A percentile compares a stretch with the other conserved stretches of the same genome.
phyloP scores from a whole-genome alignment of 1,284 basidiomycete species.

The Heliocybe sulcata region DNA sequence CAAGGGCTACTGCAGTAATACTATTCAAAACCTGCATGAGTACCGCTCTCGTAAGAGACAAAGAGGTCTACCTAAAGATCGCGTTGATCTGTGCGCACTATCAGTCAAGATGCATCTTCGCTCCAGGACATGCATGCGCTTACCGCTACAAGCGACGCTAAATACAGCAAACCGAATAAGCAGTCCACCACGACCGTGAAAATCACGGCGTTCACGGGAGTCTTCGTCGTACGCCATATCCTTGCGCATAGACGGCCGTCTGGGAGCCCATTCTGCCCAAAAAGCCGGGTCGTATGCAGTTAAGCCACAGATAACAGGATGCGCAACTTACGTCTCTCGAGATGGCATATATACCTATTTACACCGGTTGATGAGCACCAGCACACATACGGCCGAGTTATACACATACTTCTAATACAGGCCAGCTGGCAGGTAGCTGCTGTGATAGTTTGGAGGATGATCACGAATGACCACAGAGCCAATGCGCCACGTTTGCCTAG shows the following conservation, averaged over 20 bases:
- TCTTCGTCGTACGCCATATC: conserved; percentile 11
- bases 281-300: not conserved
- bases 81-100: conserved; percentile 12
- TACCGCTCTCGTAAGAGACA: not conserved
- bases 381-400: not conserved
- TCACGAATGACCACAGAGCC: conserved; percentile 14
- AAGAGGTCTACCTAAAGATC: conserved; percentile 10
- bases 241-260: conserved; percentile 11
- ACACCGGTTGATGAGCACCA: not conserved
- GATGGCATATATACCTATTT: conserved; percentile 12
- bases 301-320: not conserved
- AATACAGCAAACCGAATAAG: conserved; percentile 16
- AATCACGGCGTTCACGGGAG: conserved; percentile 16
- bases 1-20: conserved; percentile 15
- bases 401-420: conserved; percentile 11
- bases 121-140: conserved; percentile 1
- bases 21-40: not conserved
- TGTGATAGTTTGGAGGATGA: conserved; percentile 13
- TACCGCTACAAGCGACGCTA: conserved; percentile 14
- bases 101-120: not conserved
- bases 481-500: conserved; percentile 12
- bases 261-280: conserved; percentile 13
- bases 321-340: conserved; percentile 11
- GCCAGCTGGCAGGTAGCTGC: conserved; percentile 14
- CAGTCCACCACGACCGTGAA: conserved; percentile 14